Base-by-base conservation (phyloP, 2,329 filamentous ascomycete genomes). In the Didymella lethalis region DNA sequence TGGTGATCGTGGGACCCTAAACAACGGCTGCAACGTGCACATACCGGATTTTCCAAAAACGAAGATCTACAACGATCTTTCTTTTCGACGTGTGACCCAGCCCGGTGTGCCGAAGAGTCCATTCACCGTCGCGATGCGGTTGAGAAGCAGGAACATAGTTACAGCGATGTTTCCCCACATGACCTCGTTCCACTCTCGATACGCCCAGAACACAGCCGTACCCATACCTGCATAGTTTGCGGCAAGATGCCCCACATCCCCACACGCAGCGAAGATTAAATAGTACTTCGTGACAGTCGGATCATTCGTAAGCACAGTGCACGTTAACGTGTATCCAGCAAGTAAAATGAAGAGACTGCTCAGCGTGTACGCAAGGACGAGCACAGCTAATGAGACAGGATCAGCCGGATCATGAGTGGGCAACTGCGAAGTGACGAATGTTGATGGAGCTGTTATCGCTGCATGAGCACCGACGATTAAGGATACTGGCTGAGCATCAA, bases 131-230 rank as follows among this genome's bases (percentile, higher is more conserved):
- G 59, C 57, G 14, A 65, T 8, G 2, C 71, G 53, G 47, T 68
- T 72, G 3, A 66, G 59, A 54, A 64, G 63, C 59, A 73, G 54
- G 47, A 73, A 68, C 7, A 61, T 59, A 20, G 62, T 72, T 7
- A 64, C 28, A 1, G 59, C 65, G 48, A 73, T 67, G 61, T 72
- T 73, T 20, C 69, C 69, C 63, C 66, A 67, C 68, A 74, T 69
- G 40, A 66, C 62, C 48, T 62, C 63, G 44, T 67, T 71, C 53
- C 67, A 72, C 12, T 38, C 49, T 11, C 38, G 36, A 10, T 66
- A 70, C n/a, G 70, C 44, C 68, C 62, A 70, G 38, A 74, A 70
- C 12, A 65, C 46, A 10, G 64, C 59, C 3, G 48, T 51, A 0
- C 62, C 67, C 67, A 74, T 67, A 23, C 58, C 64, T 11, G 44